Conservation (phyloP, 768 basidiomycete genomes). For the Gloeostereum incarnatum region DNA sequence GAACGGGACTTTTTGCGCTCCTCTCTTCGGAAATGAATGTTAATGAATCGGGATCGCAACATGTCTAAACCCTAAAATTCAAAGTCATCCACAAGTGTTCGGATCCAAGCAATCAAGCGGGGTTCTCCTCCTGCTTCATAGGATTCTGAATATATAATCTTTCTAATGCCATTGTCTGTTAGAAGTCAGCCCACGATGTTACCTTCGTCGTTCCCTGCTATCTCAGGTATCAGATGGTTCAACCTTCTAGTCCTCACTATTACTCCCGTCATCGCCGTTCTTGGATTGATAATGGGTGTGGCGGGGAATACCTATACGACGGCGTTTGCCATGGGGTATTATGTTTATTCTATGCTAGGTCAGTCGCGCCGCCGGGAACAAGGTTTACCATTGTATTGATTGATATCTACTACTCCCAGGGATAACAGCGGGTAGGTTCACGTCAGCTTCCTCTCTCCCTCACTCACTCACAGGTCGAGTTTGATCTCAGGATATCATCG, state of each 20-base stretch:
- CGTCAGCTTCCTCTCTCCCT: constrained; percentile 6
- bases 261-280: constrained; percentile 63
- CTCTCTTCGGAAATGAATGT: too few relatives aligned
- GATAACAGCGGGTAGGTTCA: constrained; percentile 34
- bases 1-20: too few relatives aligned
- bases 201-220: constrained; percentile 46
- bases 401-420: constrained; percentile 18
- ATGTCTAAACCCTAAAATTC: too few relatives aligned
- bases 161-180: too few relatives aligned
- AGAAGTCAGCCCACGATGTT: too few relatives aligned
- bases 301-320: constrained; percentile 46
- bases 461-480: neutral
- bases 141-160: too few relatives aligned
- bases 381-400: neutral
- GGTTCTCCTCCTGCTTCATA: too few relatives aligned
- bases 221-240: constrained; percentile 64
- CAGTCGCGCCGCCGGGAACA: too few relatives aligned
- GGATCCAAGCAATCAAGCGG: too few relatives aligned
- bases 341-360: constrained; percentile 85
- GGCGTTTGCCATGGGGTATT: constrained; percentile 60
- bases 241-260: constrained; percentile 60
- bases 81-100: too few relatives aligned
- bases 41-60: too few relatives aligned
- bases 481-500: constrained; percentile 59
- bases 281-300: constrained; percentile 46